Conservation (phyloP, 2,329 filamentous ascomycete species). For the Basipetospora chlamydospora region DNA sequence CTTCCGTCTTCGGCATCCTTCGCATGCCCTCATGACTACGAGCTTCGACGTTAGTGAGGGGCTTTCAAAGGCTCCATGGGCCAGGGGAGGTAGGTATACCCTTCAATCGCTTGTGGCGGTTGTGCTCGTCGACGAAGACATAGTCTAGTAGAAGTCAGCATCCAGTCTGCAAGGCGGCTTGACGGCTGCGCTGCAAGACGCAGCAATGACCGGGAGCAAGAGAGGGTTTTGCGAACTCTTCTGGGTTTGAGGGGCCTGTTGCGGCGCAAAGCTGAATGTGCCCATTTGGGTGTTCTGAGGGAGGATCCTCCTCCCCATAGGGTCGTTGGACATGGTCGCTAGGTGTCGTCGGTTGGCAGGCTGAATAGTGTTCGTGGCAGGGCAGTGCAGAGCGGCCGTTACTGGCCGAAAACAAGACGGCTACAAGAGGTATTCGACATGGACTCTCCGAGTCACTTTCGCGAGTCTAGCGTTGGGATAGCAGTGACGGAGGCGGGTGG, state of each 20-base stretch:
- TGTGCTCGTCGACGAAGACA: constrained; percentile 98
- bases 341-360: no score
- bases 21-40: constrained; percentile 89
- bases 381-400: no score
- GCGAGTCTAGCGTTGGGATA: no score
- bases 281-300: constrained; percentile 58
- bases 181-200: no score
- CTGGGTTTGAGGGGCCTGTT: constrained; percentile 30
- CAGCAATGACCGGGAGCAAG: no score
- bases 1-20: constrained; percentile 86
- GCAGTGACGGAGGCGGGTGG: no score
- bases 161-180: no score
- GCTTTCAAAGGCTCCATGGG: no score
- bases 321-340: constrained; percentile 47
- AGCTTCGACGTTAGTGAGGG: background rate
- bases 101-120: constrained; percentile 92
- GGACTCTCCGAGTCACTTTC: no score
- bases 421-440: no score
- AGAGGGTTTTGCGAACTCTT: constrained; percentile 27
- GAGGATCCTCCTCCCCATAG: constrained; percentile 44
- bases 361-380: no score
- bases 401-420: no score
- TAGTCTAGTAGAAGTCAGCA: constrained; percentile 55
- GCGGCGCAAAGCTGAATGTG: constrained; percentile 61
- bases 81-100: constrained; percentile 36